Evolutionary conservation across 495 filamentous ascomycete genomes (phyloP), one percentile per base, ranked within the genome.

Genomic region (Podospora pseudopauciseta): DNA sequence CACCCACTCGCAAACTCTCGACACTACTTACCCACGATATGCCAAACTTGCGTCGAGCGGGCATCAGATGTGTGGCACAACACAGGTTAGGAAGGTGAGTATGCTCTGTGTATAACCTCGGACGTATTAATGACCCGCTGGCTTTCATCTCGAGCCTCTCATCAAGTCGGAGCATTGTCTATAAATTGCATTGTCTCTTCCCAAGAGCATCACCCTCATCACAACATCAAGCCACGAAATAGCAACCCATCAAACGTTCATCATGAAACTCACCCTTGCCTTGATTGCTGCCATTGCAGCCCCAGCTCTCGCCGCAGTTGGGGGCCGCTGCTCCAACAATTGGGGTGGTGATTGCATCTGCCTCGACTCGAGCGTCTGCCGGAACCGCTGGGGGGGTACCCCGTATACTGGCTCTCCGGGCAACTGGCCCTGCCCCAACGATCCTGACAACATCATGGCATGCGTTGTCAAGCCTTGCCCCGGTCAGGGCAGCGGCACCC

Each of bases 341-440:
- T 71, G 69, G 69, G 69, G 69, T 7, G 19, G 27, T 49, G 69
- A 71, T 44, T 71, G 69, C 66, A 65, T 71, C 62, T 71, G 69
- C 19, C 69, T 71, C n/a, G 69, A 71, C 55, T 32, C 56, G 27
- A 61, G 58, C 27, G 44, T 68, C 28, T 71, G 69, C 66, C 20
- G 58, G 15, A 60, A 62, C 30, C 56, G 58, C n/a, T 71, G 69
- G 69, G 57, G 61, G n/a, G 69, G 69, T 18, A 65, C 55, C 23
- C 59, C 69, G 3, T 71, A 71, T 62, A 71, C 66, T 15, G 69
- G 69, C n/a, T 56, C 13, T 19, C 18, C 20, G 5, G 66, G 53
- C 4, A 71, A 71, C 59, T 68, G 62, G 66, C 69, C 69, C 13
- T 71, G 69, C 30, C 69, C 69, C 30, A 59, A 66, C 32, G 69